A percentile compares a stretch with the other conserved stretches of the same genome.
Conservation (phyloP, 257 asterid genomes). For the Fraxinus quadrangulata region DNA sequence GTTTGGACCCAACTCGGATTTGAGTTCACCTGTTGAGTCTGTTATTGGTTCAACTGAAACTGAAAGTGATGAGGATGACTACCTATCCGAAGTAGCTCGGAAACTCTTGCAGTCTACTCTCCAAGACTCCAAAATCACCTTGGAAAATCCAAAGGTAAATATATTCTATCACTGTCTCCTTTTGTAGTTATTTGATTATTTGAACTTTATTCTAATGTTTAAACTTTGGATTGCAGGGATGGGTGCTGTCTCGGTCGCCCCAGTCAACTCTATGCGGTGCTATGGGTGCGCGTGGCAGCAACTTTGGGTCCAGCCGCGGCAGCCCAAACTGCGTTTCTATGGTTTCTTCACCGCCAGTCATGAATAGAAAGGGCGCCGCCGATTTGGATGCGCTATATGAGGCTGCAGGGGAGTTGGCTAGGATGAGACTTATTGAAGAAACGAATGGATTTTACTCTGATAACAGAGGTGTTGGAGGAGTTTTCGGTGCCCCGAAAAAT, state of each 20-base stretch:
- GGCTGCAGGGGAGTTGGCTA: conserved; percentile 60
- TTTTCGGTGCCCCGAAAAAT: conserved; percentile 26
- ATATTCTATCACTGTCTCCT: neutral
- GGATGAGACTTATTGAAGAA: conserved; percentile 54
- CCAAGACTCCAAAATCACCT: conserved; percentile 12
- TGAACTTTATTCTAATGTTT: neutral
- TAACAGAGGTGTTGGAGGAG: neutral
- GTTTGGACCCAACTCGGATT: conserved; percentile 29
- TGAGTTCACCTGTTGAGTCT: conserved; percentile 43
- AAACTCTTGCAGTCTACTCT: conserved; percentile 30
- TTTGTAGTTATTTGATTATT: neutral
- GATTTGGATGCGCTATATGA: conserved; percentile 38
- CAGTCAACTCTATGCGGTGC: conserved; percentile 42
- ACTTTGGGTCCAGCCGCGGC: conserved; percentile 29
- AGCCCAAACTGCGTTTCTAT: conserved; percentile 30
- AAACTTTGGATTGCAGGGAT: conserved; percentile 2
- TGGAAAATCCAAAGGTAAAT: conserved; percentile 30
- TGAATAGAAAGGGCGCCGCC: conserved; percentile 4
- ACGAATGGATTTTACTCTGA: conserved; percentile 37
- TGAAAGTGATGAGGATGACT: conserved; percentile 48
- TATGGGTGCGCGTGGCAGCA: conserved; percentile 8
- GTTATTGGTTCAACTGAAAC: conserved; percentile 35
- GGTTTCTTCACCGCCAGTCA: conserved; percentile 29
- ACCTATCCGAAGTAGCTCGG: conserved; percentile 30
- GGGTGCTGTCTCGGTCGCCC: conserved; percentile 40